Conservation (phyloP, 108 stramenopile species). For the Schizochytrium sp. region DNA sequence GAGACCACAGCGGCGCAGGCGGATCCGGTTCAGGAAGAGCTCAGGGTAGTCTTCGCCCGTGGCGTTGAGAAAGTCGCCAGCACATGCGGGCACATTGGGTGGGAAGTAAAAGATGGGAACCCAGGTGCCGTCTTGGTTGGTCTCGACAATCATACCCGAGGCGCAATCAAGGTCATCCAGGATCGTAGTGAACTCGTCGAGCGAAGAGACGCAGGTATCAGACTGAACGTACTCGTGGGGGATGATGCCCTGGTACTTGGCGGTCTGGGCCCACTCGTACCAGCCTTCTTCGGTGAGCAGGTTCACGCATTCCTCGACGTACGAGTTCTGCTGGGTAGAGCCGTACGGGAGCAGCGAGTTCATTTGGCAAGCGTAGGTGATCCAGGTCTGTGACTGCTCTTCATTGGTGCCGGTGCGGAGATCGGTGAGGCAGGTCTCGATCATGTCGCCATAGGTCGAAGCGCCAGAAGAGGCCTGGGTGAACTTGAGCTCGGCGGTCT, state of each 20-base stretch:
- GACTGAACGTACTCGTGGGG: background rate
- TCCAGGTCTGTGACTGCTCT: background rate
- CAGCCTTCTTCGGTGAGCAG: background rate
- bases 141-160: background rate
- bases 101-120: background rate
- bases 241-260: background rate
- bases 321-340: background rate
- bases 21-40: background rate
- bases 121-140: background rate
- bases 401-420: background rate
- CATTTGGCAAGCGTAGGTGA: background rate
- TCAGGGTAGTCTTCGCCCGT: background rate
- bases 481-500: background rate
- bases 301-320: background rate
- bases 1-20: background rate
- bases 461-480: background rate
- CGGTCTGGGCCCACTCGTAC: background rate
- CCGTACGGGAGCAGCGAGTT: background rate
- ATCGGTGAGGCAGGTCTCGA: background rate
- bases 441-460: background rate
- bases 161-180: background rate
- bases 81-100: background rate
- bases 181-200: background rate
- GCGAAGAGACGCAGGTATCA: background rate
- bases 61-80: background rate